Conservation (phyloP, 2,329 filamentous ascomycete species). For the Microascus cirrosus region DNA sequence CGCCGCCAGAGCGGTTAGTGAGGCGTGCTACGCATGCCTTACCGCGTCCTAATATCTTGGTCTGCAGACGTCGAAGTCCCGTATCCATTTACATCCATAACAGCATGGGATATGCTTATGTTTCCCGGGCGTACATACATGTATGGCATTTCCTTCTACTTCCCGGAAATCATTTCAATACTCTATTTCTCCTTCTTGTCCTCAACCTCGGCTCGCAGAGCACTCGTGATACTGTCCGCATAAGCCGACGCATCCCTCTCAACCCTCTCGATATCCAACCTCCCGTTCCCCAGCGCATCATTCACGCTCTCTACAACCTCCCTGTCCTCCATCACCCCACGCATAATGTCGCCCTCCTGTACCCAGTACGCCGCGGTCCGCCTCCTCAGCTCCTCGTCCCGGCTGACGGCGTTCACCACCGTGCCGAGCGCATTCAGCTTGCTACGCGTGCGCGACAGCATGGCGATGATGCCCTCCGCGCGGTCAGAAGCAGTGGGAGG, state of each 20-base stretch:
- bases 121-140: background rate
- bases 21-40: too few relatives aligned
- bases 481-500: constrained; percentile 53
- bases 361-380: constrained; percentile 67
- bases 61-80: background rate
- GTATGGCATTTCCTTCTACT: too few relatives aligned
- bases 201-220: constrained; percentile 12
- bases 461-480: constrained; percentile 46
- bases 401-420: constrained; percentile 65
- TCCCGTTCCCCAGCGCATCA: constrained; percentile 46
- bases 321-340: constrained; percentile 66
- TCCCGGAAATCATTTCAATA: background rate
- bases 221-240: constrained; percentile 30
- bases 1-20: too few relatives aligned
- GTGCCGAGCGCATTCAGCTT: constrained; percentile 65
- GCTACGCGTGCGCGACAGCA: constrained; percentile 47
- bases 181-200: constrained; percentile 2
- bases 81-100: background rate
- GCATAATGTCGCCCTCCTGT: constrained; percentile 62
- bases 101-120: background rate
- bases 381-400: constrained; percentile 60
- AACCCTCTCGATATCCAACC: constrained; percentile 52
- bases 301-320: constrained; percentile 64
- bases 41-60: too few relatives aligned
- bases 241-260: constrained; percentile 54